Evolutionary conservation across 768 basidiomycete species (phyloP), one percentile per base, ranked within the genome.

Genomic region (Tulasnella sp.): DNA sequence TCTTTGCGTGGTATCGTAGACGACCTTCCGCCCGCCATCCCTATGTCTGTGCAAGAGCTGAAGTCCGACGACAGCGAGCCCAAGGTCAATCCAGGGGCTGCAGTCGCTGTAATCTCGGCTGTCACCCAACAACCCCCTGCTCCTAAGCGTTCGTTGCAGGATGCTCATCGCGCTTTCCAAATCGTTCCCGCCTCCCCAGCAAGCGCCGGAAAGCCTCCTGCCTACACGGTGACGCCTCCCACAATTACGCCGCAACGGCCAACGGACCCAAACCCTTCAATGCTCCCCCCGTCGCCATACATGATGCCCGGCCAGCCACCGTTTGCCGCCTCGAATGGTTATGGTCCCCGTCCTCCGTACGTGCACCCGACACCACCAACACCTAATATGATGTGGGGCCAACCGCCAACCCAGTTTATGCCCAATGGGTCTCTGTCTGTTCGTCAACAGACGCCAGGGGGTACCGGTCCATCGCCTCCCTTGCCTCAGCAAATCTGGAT

Each of bases 111-210:
- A 3, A 29, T 34, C 7, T 59, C 69, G 7, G 32, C 71, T 3
- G 32, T 19, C 62, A 35, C 26, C 11, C 67, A 35, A 5, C 62
- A 72, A 0, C 62, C 62, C 41, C 44, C 69, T 22, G 47, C 44
- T 26, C 64, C 71, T 17, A 36, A 62, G 37, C 64, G 36, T 87
- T 91, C 91, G 3, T 80, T 89, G 42, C 88, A 89, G 72, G 92
- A 94, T 71, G 91, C 93, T 39, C 92, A 90, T 14, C 87, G 90
- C 72, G 91, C 92, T 26, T 94, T 94, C 81, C 92, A 94, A 77
- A 89, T 89, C 79, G 92, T 94, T 34, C 92, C 92, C 0, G n/a
- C 44, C 17, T 47, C 69, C 40, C 65, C 74, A 5, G 41, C 59
- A 12, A 72, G 4, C 19, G 19, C 63, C 17, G 29, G 14, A 16